Conservation (phyloP, 179 eudicot genomes). For the Sideroxylon spinosum region DNA sequence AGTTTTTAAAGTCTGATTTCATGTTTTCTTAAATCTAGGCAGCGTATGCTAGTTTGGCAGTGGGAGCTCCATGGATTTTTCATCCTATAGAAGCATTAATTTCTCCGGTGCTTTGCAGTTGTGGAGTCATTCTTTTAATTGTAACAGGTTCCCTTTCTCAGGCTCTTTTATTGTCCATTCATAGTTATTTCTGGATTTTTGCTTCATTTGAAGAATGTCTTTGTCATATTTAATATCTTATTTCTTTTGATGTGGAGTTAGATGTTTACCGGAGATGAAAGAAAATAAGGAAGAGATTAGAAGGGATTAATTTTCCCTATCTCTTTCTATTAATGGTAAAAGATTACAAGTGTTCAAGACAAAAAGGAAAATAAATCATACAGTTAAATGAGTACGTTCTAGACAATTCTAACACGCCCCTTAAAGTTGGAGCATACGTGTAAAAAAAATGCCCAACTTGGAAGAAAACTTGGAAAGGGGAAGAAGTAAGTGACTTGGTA, state of each 20-base stretch:
- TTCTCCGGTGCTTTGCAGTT: slow-evolving; percentile 73
- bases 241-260: neutral
- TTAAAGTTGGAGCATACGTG: too few relatives aligned
- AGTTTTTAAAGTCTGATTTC: slow-evolving; percentile 3
- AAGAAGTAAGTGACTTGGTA: too few relatives aligned
- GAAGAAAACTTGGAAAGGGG: too few relatives aligned
- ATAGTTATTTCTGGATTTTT: neutral
- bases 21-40: slow-evolving; percentile 52
- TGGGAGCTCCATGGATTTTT: slow-evolving; percentile 84
- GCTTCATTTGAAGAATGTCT: neutral
- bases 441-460: too few relatives aligned
- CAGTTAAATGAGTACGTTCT: too few relatives aligned
- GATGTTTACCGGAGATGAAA: neutral
- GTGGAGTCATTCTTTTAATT: slow-evolving; percentile 67
- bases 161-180: neutral
- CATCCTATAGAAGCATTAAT: slow-evolving; percentile 46
- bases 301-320: too few relatives aligned
- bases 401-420: too few relatives aligned
- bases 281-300: too few relatives aligned
- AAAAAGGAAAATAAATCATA: too few relatives aligned
- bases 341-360: too few relatives aligned
- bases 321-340: too few relatives aligned
- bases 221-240: neutral
- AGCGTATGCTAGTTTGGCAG: slow-evolving; percentile 84
- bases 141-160: slow-evolving; percentile 59